Conservation (phyloP, 2,329 filamentous ascomycete genomes). For the Ophiostoma himal-ulmi region DNA sequence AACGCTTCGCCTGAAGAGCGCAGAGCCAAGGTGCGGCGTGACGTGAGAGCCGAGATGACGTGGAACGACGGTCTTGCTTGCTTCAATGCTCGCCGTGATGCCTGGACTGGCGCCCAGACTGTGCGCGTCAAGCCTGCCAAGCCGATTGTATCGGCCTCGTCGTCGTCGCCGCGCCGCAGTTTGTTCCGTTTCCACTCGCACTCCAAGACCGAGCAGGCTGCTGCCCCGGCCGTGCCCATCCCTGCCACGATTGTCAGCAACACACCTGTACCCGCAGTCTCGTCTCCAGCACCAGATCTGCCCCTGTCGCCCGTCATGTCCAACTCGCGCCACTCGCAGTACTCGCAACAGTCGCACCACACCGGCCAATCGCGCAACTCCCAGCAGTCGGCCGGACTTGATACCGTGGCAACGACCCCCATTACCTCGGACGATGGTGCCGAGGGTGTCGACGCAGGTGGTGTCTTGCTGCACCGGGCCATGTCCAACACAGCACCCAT, state of each 20-base stretch:
- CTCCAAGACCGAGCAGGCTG: constrained; percentile 21
- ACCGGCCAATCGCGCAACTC: constrained; percentile 27
- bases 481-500: constrained; percentile 19
- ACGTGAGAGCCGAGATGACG: constrained; percentile 56
- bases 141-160: constrained; percentile 35
- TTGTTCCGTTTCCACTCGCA: constrained; percentile 44
- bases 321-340: constrained; percentile 28
- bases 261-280: neutral
- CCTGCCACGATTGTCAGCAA: neutral
- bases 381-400: constrained; percentile 22
- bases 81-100: constrained; percentile 70
- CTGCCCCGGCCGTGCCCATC: neutral
- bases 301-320: constrained; percentile 30
- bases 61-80: constrained; percentile 82
- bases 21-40: constrained; percentile 51
- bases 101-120: constrained; percentile 74
- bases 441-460: constrained; percentile 1
- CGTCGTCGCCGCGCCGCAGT: constrained; percentile 43
- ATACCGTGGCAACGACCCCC: constrained; percentile 38
- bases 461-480: constrained; percentile 22
- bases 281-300: neutral
- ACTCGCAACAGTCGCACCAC: constrained; percentile 26
- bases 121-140: constrained; percentile 48
- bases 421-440: constrained; percentile 38
- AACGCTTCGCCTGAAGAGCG: constrained; percentile 42